phyloP scores from a whole-genome alignment of 371 early-diverging fungal genomes.

The Mortierella sp. region DNA sequence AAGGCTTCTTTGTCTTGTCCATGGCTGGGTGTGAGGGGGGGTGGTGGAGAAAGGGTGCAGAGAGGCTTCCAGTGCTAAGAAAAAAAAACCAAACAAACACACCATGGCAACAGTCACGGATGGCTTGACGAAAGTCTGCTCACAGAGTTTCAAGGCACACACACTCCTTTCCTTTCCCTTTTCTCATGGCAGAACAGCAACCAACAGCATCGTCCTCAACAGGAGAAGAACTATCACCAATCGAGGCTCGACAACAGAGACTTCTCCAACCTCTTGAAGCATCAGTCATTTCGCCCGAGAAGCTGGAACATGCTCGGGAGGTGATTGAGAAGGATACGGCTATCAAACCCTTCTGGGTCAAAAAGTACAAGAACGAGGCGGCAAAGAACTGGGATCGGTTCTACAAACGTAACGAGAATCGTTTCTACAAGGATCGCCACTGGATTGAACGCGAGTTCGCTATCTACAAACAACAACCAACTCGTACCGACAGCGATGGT shows the following conservation, averaged over 20 bases:
- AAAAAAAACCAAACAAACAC: background rate
- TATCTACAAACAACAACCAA: conserved; percentile 63
- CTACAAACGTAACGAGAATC: conserved; percentile 92
- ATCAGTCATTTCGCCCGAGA: conserved; percentile 52
- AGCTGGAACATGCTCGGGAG: conserved; percentile 67
- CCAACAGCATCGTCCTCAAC: background rate
- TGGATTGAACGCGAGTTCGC: conserved; percentile 96
- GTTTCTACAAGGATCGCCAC: conserved; percentile 95
- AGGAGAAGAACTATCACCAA: conserved; percentile 21
- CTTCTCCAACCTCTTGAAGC: conserved; percentile 40
- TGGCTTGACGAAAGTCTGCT: background rate
- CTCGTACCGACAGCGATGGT: background rate
- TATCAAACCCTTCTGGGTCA: conserved; percentile 81
- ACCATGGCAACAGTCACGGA: no score
- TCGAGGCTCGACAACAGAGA: conserved; percentile 38
- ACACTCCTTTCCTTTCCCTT: background rate
- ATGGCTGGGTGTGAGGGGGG: conserved; percentile 4
- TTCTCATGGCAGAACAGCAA: conserved; percentile 9
- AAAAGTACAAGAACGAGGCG: conserved; percentile 86
- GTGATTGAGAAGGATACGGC: conserved; percentile 74
- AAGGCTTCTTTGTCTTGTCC: conserved; percentile 44
- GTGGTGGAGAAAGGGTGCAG: background rate
- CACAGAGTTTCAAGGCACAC: background rate
- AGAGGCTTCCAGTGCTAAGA: background rate
- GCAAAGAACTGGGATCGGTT: conserved; percentile 89